Base-by-base conservation (phyloP, 306 rosid genomes). In the Glycine latifolia region DNA sequence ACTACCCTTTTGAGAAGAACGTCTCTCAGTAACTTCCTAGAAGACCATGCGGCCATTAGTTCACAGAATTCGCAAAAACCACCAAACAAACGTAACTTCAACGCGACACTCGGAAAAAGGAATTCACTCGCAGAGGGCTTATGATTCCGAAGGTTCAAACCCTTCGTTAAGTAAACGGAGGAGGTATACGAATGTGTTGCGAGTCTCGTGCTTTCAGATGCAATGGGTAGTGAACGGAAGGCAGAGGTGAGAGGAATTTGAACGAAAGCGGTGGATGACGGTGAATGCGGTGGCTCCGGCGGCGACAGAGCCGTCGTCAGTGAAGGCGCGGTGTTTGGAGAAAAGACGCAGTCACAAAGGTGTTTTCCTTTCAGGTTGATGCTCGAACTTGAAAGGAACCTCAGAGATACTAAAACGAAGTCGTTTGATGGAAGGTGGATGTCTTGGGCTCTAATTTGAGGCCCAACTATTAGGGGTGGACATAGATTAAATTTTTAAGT, bases 31-130 rank as follows among this genome's bases (percentile, higher is more conserved):
- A 90, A 54, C 82, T 87, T 95, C 66, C 88, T 84, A 6, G 90
- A 89, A 81, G 89, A 88, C 85, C 94, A 84, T 62, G 92, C 88
- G 79, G 99, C 99, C 99, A 95, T 95, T 52, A 73, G 75, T 77
- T 39, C 50, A 10, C 15, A 77, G 7, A 67, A 65, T 43, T 48
- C 50, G 17, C 67, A 2, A 58, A 12, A 73, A 68, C 37, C 71
- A 15, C 73, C 5, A 5, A 47, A 44, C 7, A 35, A 44, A 8
- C 73, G 65, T 75, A 83, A 74, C 80, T 73, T 61, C n/a, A 72
- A 86, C 78, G 67, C 81, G 16, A 78, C 39, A 8, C 46, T 44
- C 72, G 49, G 68, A 60, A 81, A 35, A 56, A 75, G 7, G 20
- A 43, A 75, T 76, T 12, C 15, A 2, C 3, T 35, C 17, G 31